Base-by-base conservation (phyloP, 805 yeast genomes). In the Saccharomycopsis amapae region DNA sequence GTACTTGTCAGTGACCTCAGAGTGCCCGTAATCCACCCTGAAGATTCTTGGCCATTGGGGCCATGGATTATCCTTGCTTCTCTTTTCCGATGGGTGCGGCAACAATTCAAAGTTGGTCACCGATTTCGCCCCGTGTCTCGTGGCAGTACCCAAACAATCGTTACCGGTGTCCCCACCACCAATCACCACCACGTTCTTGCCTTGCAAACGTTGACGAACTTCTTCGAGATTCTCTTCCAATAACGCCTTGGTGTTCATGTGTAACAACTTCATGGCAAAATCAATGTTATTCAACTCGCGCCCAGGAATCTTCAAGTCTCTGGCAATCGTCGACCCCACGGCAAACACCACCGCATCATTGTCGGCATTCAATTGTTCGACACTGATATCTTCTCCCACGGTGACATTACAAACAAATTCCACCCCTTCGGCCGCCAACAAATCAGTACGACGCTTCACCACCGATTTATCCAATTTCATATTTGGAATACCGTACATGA, bases 111-210 rank as follows among this genome's bases (percentile, higher is more conserved):
- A 93, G 75, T 90, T 90, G 54, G 81, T 75, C 48, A 93, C 96
- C 7, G 95, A 84, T 63, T 85, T 80, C 52, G 97, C 97, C 36
- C 96, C 97, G 63, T 93, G 97, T 70, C 97, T 83, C 32, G 93
- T 89, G 19, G 96, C 78, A 37, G 98, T 90, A 67, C 97, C 97
- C 60, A 90, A 75, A 77, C 97, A 90, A 73, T 90, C 98, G 63
- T 90, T 90, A 78, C 98, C 98, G 30, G 97, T 90, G 66, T 90
- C 98, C 78, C 98, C 98, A 72, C 98, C 98, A 60, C 98, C 98
- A 71, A 90, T 90, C 46, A 90, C 97, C 59, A 90, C 80, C 47
- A 90, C 97, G 53, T 85, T 73, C 73, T 90, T 93, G 56, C 93
- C 97, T 51, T 74, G 78, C 50, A 90, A 64, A 51, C 75, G 73